Evolutionary conservation across 495 filamentous ascomycete species (phyloP), one percentile per base, ranked within the genome.

Genomic region (Penicillium lagena): DNA sequence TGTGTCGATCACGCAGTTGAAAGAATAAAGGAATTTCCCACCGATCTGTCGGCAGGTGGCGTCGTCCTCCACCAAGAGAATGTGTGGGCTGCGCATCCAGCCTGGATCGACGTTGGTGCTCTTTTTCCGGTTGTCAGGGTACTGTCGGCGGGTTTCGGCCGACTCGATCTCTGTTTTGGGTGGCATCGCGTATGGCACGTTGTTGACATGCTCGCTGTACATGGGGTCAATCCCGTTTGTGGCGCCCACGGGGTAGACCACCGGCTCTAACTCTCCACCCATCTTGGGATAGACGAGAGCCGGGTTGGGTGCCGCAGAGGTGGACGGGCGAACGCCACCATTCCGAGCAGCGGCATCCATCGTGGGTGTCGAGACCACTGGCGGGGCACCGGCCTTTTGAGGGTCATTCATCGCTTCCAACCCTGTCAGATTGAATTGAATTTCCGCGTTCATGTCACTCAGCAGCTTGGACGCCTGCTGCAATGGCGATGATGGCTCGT

Each of bases 41-140:
- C 94, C 93, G 51, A 98, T 96, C 41, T 91, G 78, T 30, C 90
- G 81, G 62, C 93, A 97, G 2, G 90, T 96, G 40, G 82, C 84
- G 63, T 98, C 93, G 60, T 98, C 93, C 61, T 98, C 93, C 30
- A 98, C 93, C 35, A 98, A 76, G 45, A 98, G 71, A 46, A 98
- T 89, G 41, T 84, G 79, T 0, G 93, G 93, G 50, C 83, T 82
- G 50, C 84, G 81, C 13, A 82, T 67, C 90, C 90, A 97, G 7
- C 80, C 83, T 13, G 84, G 83, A 46, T 88, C 86, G n/a, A 83
- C 70, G 45, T 79, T 68, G 0, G 71, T 75, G 54, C 76, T 85
- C 64, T 86, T 85, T 58, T 87, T 88, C 36, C 83, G 73, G 29
- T 68, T 71, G 22, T 77, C 77, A n/a, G 63, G 62, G 35, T 68